A percentile compares a stretch with the other conserved stretches of the same genome.
phyloP scores from a whole-genome alignment of 1,284 basidiomycete species.

The Ceratobasidium sp. region DNA sequence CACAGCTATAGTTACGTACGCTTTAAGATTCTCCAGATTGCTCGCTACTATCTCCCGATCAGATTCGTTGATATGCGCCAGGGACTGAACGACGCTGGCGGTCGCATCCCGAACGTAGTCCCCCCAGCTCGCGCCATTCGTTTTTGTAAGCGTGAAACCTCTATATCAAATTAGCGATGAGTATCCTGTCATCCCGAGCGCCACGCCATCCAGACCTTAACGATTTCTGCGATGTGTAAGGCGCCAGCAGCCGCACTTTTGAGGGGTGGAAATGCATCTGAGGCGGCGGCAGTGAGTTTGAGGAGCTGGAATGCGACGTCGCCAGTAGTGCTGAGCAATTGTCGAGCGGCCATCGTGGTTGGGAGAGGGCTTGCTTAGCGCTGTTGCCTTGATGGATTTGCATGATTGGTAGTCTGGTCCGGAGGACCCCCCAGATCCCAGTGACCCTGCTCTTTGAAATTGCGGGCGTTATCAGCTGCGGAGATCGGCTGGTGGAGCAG shows the following conservation, averaged over 20 bases:
- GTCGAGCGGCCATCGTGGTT: background rate
- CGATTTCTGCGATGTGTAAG: background rate
- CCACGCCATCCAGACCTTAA: background rate
- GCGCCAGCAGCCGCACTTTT: slow-evolving; percentile 3
- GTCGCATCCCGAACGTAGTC: background rate
- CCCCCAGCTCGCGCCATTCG: background rate
- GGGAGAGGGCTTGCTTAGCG: background rate
- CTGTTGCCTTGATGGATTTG: too few relatives aligned
- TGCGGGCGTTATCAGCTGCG: too few relatives aligned
- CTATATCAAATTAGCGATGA: background rate
- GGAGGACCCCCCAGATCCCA: too few relatives aligned
- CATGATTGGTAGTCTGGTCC: too few relatives aligned
- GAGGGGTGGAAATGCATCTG: slow-evolving; percentile 10
- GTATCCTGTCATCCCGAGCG: background rate
- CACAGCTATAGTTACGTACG: background rate
- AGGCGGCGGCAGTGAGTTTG: background rate
- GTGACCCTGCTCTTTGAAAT: too few relatives aligned
- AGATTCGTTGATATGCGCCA: background rate
- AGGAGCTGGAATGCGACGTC: slow-evolving; percentile 6
- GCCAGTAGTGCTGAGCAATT: background rate
- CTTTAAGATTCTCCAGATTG: background rate
- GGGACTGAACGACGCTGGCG: background rate
- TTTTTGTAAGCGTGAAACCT: background rate
- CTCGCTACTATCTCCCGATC: background rate
- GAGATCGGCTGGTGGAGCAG: too few relatives aligned